Percentiles rank a stretch among this genome's conserved stretches.
These are phyloP conservation scores for Backusella macrospora DNA, from an alignment of 192 early-diverging fungal genomes.

Conservation along the genomic window DNA sequence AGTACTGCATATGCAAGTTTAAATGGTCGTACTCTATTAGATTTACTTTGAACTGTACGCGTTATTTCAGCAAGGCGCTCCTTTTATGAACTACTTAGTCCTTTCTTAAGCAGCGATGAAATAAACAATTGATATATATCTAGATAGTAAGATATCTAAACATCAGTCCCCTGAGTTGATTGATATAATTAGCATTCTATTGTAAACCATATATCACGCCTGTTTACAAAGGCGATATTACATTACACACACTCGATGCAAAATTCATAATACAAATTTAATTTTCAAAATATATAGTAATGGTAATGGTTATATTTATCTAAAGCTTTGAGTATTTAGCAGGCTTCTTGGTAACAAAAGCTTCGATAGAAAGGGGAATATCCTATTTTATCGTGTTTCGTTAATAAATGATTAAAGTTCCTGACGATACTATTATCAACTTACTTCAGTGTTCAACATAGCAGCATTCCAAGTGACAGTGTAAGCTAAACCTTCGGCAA, in stretches of 20 bases:
- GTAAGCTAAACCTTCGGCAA: slow-evolving; percentile 86
- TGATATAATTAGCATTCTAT: no score
- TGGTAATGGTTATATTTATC: neutral
- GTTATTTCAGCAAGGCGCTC: no score
- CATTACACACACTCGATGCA: neutral
- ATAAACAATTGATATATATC: no score
- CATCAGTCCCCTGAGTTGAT: no score
- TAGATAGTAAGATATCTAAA: no score
- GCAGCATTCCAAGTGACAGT: slow-evolving; percentile 86
- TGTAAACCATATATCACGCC: no score
- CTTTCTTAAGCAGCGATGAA: no score
- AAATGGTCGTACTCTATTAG: no score
- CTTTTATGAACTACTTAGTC: no score
- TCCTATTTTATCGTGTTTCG: slow-evolving; percentile 38
- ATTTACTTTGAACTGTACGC: no score
- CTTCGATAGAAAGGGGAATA: slow-evolving; percentile 46
- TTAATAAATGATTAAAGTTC: neutral
- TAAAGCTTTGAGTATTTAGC: slow-evolving; percentile 57
- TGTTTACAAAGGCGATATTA: no score
- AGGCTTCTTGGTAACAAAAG: slow-evolving; percentile 49
- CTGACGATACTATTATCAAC: slow-evolving; percentile 1
- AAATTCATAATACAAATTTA: neutral
- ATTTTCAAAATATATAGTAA: slow-evolving; percentile 3
- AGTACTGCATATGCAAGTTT: no score
- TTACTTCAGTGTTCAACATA: slow-evolving; percentile 76